Percentiles rank a stretch among this genome's conserved stretches.
phyloP scores from a whole-genome alignment of 1,284 basidiomycete genomes.

The Tilletia setariae region DNA sequence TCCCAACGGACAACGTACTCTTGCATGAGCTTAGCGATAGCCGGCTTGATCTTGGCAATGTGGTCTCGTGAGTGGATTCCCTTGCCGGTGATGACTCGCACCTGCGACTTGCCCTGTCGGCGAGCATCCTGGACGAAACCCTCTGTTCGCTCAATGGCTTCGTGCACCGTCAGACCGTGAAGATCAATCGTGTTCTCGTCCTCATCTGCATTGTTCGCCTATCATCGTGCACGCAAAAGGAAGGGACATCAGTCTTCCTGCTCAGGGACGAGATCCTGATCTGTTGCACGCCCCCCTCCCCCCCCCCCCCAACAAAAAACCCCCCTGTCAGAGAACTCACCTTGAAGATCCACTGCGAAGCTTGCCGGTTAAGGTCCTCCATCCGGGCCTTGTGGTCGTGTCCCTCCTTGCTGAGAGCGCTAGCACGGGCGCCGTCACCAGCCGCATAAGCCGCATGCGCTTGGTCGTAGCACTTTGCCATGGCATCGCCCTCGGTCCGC shows the following conservation, averaged over 20 bases:
- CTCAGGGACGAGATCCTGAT: no score
- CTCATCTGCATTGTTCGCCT: constrained; percentile 25
- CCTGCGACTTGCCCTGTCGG: constrained; percentile 64
- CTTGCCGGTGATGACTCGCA: constrained; percentile 80
- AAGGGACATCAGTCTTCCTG: no score
- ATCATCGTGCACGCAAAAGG: background rate
- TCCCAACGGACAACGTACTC: constrained; percentile 58
- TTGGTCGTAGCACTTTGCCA: constrained; percentile 47
- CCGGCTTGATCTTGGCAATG: constrained; percentile 85
- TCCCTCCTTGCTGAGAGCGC: constrained; percentile 77
- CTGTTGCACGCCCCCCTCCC: no score
- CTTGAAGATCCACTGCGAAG: constrained; percentile 79
- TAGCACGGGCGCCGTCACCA: constrained; percentile 75
- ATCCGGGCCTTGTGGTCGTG: constrained; percentile 76
- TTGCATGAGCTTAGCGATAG: constrained; percentile 80
- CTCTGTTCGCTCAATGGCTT: constrained; percentile 59
- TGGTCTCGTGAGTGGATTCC: constrained; percentile 80
- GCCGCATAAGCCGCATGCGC: constrained; percentile 62
- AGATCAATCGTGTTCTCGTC: constrained; percentile 59
- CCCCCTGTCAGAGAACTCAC: background rate
- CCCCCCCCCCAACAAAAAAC: no score
- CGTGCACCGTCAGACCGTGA: constrained; percentile 88
- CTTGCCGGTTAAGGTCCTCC: constrained; percentile 77
- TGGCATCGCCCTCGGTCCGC: constrained; percentile 46
- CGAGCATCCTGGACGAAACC: constrained; percentile 69